Conservation (phyloP, 768 basidiomycete species). For the Hortiboletus campestris region DNA sequence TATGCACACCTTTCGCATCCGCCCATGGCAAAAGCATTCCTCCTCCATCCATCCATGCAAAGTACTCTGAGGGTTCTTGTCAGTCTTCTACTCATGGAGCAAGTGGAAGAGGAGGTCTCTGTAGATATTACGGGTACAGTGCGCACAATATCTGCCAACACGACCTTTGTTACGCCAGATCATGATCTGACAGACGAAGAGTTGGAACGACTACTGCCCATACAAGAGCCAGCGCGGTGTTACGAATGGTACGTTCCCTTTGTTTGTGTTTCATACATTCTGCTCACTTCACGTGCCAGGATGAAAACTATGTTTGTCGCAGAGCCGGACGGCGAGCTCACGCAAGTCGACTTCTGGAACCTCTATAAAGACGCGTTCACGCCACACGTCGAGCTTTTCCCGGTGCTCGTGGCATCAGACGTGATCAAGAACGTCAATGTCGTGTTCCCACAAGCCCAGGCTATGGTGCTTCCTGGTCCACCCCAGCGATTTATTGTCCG, state of each 20-base stretch:
- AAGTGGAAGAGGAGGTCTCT: slow-evolving; percentile 64
- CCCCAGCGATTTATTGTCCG: slow-evolving; percentile 83
- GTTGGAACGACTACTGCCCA: slow-evolving; percentile 52
- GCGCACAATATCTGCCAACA: slow-evolving; percentile 56
- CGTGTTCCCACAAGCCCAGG: slow-evolving; percentile 82
- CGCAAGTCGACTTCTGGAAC: slow-evolving; percentile 95
- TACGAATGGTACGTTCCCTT: slow-evolving; percentile 65
- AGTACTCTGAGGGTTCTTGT: slow-evolving; percentile 67
- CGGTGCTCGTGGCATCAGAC: slow-evolving; percentile 80
- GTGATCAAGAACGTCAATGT: slow-evolving; percentile 90
- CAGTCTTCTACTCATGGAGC: slow-evolving; percentile 65
- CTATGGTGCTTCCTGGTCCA: slow-evolving; percentile 77
- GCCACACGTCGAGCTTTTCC: slow-evolving; percentile 52
- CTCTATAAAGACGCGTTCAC: slow-evolving; percentile 85
- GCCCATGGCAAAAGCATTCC: slow-evolving; percentile 73
- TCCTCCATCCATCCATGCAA: slow-evolving; percentile 69
- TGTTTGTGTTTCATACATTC: not conserved
- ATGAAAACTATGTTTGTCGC: slow-evolving; percentile 87
- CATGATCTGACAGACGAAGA: slow-evolving; percentile 75
- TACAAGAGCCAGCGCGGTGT: slow-evolving; percentile 75
- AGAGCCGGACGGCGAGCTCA: slow-evolving; percentile 74
- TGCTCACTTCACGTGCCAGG: slow-evolving; percentile 46
- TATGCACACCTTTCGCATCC: slow-evolving; percentile 74
- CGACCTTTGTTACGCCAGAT: slow-evolving; percentile 45
- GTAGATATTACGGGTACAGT: slow-evolving; percentile 61